Conservation (phyloP, 2,329 filamentous ascomycete genomes). For the Chaetothyriales sp. region DNA sequence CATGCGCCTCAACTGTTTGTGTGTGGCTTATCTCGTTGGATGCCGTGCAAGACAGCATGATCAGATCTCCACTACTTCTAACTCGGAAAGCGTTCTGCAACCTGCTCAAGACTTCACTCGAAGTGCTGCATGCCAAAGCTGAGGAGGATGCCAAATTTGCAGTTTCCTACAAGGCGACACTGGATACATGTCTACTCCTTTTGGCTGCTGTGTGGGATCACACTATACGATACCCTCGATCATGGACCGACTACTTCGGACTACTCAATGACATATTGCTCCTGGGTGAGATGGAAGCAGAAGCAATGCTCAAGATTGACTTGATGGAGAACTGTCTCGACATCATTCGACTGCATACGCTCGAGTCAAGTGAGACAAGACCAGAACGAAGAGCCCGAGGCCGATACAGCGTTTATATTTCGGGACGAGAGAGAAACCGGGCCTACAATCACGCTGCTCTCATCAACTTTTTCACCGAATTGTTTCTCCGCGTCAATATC, state of each 20-base stretch:
- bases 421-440: conserved; percentile 31
- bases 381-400: conserved; percentile 6
- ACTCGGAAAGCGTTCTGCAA: conserved; percentile 11
- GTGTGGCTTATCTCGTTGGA: conserved; percentile 8
- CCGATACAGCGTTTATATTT: conserved; percentile 31
- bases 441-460: conserved; percentile 30
- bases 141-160: neutral
- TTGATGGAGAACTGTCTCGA: conserved; percentile 46
- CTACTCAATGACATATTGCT: conserved; percentile 52
- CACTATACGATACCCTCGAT: conserved; percentile 47
- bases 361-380: conserved; percentile 6
- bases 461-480: conserved; percentile 26
- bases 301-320: conserved; percentile 43
- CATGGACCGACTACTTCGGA: conserved; percentile 65
- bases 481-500: conserved; percentile 22
- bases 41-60: conserved; percentile 10
- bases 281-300: conserved; percentile 44
- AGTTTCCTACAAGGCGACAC: conserved; percentile 19
- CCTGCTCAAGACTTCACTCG: conserved; percentile 8
- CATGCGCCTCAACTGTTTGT: conserved; percentile 11
- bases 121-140: conserved; percentile 4
- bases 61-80: conserved; percentile 9
- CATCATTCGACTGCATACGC: conserved; percentile 38
- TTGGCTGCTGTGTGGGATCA: conserved; percentile 45
- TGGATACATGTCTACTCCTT: conserved; percentile 23